A percentile compares a stretch with the other conserved stretches of the same genome.
Conservation (phyloP, 345 rosid species). For the Laguncularia racemosa region DNA sequence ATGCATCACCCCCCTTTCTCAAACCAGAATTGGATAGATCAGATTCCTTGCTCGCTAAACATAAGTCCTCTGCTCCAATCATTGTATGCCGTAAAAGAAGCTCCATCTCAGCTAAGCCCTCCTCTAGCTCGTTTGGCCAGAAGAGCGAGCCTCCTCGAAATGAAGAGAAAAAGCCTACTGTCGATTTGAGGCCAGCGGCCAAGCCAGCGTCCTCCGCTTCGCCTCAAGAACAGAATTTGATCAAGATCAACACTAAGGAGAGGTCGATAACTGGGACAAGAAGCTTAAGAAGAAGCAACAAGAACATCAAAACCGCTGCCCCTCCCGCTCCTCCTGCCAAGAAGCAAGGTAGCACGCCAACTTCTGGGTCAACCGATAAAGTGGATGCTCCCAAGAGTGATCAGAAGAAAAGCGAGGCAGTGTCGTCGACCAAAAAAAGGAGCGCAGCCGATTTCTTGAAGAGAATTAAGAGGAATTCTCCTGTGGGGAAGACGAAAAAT, state of each 20-base stretch:
- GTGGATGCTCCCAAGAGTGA: constrained; percentile 25
- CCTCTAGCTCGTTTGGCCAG: constrained; percentile 28
- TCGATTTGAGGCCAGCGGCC: constrained; percentile 8
- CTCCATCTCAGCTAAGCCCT: constrained; percentile 40
- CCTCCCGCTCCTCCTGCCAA: constrained; percentile 13
- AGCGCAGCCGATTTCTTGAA: constrained; percentile 66
- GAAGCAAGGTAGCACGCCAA: constrained; percentile 18
- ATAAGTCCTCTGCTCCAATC: constrained; percentile 33
- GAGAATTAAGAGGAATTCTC: constrained; percentile 51
- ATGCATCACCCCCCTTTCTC: constrained; percentile 2
- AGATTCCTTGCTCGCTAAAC: constrained; percentile 37
- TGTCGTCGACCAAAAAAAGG: constrained; percentile 43
- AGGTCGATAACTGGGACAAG: constrained; percentile 43
- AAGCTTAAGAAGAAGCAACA: constrained; percentile 50
- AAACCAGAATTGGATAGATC: constrained; percentile 37
- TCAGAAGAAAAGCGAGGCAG: constrained; percentile 26
- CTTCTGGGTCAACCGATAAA: constrained; percentile 7
- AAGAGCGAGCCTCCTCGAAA: constrained; percentile 22
- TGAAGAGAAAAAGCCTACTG: constrained; percentile 13
- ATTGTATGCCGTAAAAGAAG: constrained; percentile 54
- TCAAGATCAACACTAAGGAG: constrained; percentile 31
- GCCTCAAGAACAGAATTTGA: constrained; percentile 17
- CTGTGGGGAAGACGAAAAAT: constrained; percentile 28
- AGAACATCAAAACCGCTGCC: constrained; percentile 16
- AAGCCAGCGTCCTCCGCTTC: too few species aligned